Conservation (phyloP, 2,329 filamentous ascomycete species). For the Colletotrichum euphorbiae region DNA sequence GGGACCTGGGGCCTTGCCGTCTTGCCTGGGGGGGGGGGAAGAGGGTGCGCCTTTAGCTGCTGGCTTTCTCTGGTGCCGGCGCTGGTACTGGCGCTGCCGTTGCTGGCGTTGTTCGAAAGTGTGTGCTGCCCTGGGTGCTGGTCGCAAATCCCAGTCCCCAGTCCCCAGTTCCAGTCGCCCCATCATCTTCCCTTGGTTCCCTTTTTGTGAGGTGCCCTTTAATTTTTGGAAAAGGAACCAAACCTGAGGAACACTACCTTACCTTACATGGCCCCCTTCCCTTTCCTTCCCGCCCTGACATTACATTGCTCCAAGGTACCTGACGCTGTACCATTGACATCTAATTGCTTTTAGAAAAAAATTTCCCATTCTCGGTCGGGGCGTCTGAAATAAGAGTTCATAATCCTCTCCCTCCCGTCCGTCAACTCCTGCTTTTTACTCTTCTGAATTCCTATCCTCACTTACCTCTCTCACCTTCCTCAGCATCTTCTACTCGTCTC, state of each 20-base stretch:
- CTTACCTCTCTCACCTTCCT: conserved; percentile 19
- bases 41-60: conserved; percentile 24
- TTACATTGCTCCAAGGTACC: conserved; percentile 34
- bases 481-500: conserved; percentile 7
- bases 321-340: conserved; percentile 25
- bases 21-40: conserved; percentile 27
- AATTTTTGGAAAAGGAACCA: conserved; percentile 39
- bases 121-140: not conserved
- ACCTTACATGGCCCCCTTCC: conserved; percentile 37
- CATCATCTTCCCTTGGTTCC: conserved; percentile 32
- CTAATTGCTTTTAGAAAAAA: conserved; percentile 38
- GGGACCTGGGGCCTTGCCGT: conserved; percentile 23
- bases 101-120: not conserved
- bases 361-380: conserved; percentile 39
- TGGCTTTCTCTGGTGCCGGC: conserved; percentile 10
- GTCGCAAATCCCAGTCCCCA: not conserved
- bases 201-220: conserved; percentile 37
- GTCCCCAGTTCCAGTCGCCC: conserved; percentile 14
- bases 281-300: conserved; percentile 37
- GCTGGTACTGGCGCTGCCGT: conserved; percentile 14
- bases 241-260: conserved; percentile 39
- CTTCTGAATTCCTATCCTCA: conserved; percentile 29
- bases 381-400: conserved; percentile 37
- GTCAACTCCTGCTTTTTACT: conserved; percentile 15
- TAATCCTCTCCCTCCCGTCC: conserved; percentile 38